A percentile compares a stretch with the other conserved stretches of the same genome.
These are phyloP conservation scores for Candida insectalens DNA, from an alignment of 805 yeast species.

Conservation along the genomic window DNA sequence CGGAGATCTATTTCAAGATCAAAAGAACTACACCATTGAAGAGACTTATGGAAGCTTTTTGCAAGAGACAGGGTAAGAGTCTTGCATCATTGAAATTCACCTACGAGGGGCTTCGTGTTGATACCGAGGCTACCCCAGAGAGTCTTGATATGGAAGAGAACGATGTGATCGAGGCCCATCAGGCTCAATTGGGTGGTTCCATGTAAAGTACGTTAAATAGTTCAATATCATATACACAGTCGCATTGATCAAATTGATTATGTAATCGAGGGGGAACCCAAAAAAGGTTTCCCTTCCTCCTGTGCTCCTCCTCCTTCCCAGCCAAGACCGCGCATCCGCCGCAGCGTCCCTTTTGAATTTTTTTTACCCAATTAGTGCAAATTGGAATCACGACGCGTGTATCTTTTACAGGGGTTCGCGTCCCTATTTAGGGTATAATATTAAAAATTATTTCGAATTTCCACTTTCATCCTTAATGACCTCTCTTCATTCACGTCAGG, in stretches of 20 bases:
- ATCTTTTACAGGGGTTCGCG: too few relatives aligned
- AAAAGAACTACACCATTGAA: slow-evolving; percentile 85
- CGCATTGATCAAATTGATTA: too few relatives aligned
- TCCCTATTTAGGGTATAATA: too few relatives aligned
- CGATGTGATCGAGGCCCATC: slow-evolving; percentile 93
- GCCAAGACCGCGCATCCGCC: too few relatives aligned
- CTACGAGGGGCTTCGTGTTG: slow-evolving; percentile 86
- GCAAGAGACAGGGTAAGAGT: slow-evolving; percentile 93
- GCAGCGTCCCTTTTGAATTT: too few relatives aligned
- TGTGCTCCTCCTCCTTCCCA: too few relatives aligned
- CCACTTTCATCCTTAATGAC: slow-evolving; percentile 10
- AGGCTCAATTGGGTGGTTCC: slow-evolving; percentile 79
- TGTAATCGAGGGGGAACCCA: too few relatives aligned
- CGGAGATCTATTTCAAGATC: slow-evolving; percentile 93
- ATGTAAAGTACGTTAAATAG: neutral
- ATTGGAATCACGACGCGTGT: too few relatives aligned
- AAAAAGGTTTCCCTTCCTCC: too few relatives aligned
- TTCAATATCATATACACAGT: neutral
- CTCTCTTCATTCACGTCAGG: slow-evolving; percentile 42
- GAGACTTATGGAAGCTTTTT: slow-evolving; percentile 95
- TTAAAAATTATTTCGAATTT: too few relatives aligned
- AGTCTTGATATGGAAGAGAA: slow-evolving; percentile 90
- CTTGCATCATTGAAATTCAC: slow-evolving; percentile 76
- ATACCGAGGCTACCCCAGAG: slow-evolving; percentile 86
- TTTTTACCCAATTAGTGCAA: too few relatives aligned